These are phyloP conservation scores for Henckelia pumila DNA, from an alignment of 257 asterid species.

Conservation along the genomic window DNA sequence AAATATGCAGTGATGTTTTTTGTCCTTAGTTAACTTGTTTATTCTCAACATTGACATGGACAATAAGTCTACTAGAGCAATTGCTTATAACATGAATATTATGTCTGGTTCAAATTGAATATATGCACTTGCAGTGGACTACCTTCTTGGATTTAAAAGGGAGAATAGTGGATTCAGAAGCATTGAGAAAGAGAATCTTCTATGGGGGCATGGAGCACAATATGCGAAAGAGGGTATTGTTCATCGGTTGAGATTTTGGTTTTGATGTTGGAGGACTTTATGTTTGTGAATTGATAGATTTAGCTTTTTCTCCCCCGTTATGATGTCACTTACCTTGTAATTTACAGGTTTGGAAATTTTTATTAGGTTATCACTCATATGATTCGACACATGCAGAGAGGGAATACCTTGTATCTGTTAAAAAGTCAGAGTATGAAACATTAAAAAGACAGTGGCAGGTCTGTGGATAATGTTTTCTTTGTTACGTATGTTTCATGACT, in stretches of 20 bases:
- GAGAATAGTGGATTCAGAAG: constrained; percentile 58
- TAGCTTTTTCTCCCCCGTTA: not conserved
- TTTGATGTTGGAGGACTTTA: constrained; percentile 19
- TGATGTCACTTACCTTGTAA: constrained; percentile 8
- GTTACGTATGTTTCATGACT: constrained; percentile 17
- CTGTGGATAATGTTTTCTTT: constrained; percentile 31
- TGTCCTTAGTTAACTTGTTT: not conserved
- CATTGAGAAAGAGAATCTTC: constrained; percentile 74
- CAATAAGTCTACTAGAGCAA: constrained; percentile 2
- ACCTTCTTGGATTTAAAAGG: constrained; percentile 92
- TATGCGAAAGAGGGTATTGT: constrained; percentile 76
- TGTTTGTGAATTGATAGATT: constrained; percentile 17
- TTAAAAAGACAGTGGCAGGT: constrained; percentile 96
- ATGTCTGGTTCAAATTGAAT: constrained; percentile 21
- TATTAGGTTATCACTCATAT: constrained; percentile 72
- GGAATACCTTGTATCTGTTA: constrained; percentile 63
- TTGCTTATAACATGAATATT: constrained; percentile 20
- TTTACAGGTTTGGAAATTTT: constrained; percentile 81
- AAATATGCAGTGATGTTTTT: not conserved
- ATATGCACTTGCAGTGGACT: constrained; percentile 60
- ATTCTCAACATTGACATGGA: not conserved
- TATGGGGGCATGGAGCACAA: constrained; percentile 83
- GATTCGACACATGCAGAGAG: constrained; percentile 93
- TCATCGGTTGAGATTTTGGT: constrained; percentile 17
- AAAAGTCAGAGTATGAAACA: constrained; percentile 80